These are phyloP conservation scores for Phytophthora ohioensis DNA, from an alignment of 352 stramenopile genomes.

Conservation along the genomic window DNA sequence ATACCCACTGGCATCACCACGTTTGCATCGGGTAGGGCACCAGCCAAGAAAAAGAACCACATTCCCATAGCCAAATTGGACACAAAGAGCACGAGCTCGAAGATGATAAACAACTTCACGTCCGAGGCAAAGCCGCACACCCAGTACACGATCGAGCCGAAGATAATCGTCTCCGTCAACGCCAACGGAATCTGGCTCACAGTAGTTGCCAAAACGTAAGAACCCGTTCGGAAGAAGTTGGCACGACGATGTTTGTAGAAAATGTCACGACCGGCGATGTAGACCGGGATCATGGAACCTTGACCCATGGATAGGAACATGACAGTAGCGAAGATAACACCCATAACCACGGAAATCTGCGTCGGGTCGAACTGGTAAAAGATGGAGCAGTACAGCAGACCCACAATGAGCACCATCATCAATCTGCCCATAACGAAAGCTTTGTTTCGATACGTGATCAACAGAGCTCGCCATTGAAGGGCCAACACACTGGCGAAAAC, in stretches of 20 bases:
- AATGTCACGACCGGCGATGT: conserved; percentile 19
- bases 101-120: conserved; percentile 20
- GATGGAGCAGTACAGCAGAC: conserved; percentile 40
- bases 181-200: conserved; percentile 24
- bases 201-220: conserved; percentile 15
- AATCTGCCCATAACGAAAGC: conserved; percentile 44
- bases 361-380: conserved; percentile 27
- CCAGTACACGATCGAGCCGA: conserved; percentile 22
- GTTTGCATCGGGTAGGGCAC: conserved; percentile 5
- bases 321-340: conserved; percentile 19
- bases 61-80: conserved; percentile 18
- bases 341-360: conserved; percentile 22
- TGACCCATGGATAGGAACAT: conserved; percentile 23
- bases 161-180: conserved; percentile 17
- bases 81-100: conserved; percentile 17
- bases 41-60: conserved; percentile 15
- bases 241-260: conserved; percentile 22
- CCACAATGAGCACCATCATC: conserved; percentile 55
- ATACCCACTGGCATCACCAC: conserved; percentile 18
- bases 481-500: conserved; percentile 32
- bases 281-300: conserved; percentile 21
- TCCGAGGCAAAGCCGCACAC: conserved; percentile 16
- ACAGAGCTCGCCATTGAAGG: conserved; percentile 55
- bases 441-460: conserved; percentile 62
- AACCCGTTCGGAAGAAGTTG: conserved; percentile 22